These are phyloP conservation scores for Daldinia caldariorum DNA, from an alignment of 495 filamentous ascomycete genomes.

Conservation along the genomic window DNA sequence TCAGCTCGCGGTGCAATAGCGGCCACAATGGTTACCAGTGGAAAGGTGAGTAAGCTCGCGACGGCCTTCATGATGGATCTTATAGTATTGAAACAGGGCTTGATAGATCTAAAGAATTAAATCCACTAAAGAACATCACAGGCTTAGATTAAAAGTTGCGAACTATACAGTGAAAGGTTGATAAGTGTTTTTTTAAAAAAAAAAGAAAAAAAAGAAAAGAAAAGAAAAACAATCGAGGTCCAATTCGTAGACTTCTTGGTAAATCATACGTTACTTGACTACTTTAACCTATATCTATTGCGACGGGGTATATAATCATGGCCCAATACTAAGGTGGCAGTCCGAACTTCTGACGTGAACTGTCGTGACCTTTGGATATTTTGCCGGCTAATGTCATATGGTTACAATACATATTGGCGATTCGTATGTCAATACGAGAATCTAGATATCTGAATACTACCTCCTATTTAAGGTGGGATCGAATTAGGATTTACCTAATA, in stretches of 20 bases:
- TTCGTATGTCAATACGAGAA: constrained; percentile 14
- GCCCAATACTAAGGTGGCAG: neutral
- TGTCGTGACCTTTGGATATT: neutral
- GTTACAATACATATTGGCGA: neutral
- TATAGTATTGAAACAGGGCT: neutral
- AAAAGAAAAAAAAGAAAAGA: too few relatives aligned
- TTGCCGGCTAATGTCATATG: constrained; percentile 14
- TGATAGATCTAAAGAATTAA: too few relatives aligned
- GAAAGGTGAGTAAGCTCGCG: constrained; percentile 12
- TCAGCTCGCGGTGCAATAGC: constrained; percentile 14
- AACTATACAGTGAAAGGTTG: too few relatives aligned
- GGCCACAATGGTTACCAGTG: neutral
- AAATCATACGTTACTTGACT: constrained; percentile 15
- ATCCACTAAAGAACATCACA: too few relatives aligned
- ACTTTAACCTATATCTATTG: too few relatives aligned
- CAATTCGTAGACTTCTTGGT: neutral
- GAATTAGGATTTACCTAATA: neutral
- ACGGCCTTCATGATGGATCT: constrained; percentile 21
- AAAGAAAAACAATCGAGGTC: neutral
- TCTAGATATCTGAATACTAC: constrained; percentile 8
- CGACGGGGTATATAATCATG: neutral
- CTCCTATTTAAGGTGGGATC: neutral
- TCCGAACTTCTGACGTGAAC: neutral
- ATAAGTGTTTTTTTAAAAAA: too few relatives aligned
- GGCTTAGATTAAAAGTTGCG: too few relatives aligned